Conservation (phyloP, 139 green algal genomes). For the Chloropicon primus region DNA sequence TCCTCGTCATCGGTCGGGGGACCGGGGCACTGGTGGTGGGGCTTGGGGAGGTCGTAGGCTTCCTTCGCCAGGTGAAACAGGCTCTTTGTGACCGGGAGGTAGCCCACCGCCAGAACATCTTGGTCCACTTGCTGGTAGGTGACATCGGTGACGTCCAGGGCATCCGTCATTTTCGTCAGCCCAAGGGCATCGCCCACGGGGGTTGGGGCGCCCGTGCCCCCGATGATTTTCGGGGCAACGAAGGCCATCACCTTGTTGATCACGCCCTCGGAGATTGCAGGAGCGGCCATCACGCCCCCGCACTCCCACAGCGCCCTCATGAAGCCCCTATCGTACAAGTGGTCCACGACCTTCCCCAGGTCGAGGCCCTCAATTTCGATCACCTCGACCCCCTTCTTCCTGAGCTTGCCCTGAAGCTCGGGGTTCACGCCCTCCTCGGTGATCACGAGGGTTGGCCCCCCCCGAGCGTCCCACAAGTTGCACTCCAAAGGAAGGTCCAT, state of each 20-base stretch:
- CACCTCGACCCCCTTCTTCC: conserved; percentile 72
- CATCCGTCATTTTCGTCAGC: conserved; percentile 93
- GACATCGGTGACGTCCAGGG: conserved; percentile 53
- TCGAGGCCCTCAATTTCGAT: conserved; percentile 97
- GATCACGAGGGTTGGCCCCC: conserved; percentile 90
- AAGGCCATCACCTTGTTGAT: conserved; percentile 94
- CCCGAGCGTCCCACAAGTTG: conserved; percentile 73
- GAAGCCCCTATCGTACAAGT: conserved; percentile 83
- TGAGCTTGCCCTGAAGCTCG: conserved; percentile 15
- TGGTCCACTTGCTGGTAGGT: conserved; percentile 37
- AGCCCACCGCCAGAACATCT: conserved; percentile 79
- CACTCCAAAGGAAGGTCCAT: conserved; percentile 68
- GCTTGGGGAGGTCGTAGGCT: background rate
- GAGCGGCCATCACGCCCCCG: conserved; percentile 84
- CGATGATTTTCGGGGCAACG: conserved; percentile 85
- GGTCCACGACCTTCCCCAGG: conserved; percentile 42
- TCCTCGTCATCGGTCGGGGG: background rate
- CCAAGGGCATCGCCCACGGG: conserved; percentile 85
- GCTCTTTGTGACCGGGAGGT: conserved; percentile 61
- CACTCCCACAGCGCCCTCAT: conserved; percentile 95
- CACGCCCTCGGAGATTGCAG: conserved; percentile 61
- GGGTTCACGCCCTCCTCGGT: conserved; percentile 69
- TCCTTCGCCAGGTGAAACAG: conserved; percentile 6
- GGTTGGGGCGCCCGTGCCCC: conserved; percentile 54
- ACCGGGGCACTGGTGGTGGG: background rate